Conservation (phyloP, 495 filamentous ascomycete species). For the Podospora anserina region DNA sequence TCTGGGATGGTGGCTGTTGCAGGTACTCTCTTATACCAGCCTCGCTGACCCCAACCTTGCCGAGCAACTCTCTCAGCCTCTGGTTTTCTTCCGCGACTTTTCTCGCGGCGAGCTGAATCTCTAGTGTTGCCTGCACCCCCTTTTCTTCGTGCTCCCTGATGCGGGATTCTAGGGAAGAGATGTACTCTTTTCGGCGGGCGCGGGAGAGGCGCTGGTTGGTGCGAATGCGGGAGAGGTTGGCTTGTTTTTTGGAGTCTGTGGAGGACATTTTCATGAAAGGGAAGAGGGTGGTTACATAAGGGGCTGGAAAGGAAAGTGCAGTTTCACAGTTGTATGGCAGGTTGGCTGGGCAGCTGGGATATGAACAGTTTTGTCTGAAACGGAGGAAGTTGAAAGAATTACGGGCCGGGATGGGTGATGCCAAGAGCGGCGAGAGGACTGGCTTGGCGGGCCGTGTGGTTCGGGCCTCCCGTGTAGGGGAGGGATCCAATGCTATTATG, state of each 20-base stretch:
- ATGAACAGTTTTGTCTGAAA: too few species aligned
- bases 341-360: too few species aligned
- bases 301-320: too few species aligned
- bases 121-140: constrained; percentile 56
- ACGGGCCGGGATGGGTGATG: too few species aligned
- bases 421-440: too few species aligned
- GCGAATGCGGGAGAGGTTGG: constrained; percentile 54
- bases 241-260: constrained; percentile 32
- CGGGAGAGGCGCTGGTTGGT: constrained; percentile 81
- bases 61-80: constrained; percentile 30
- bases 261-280: not conserved
- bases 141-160: constrained; percentile 56
- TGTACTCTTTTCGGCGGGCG: constrained; percentile 71
- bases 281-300: too few species aligned
- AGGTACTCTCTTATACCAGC: constrained; percentile 19
- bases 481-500: too few species aligned
- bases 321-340: too few species aligned
- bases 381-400: too few species aligned
- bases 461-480: too few species aligned
- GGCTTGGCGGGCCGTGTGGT: too few species aligned
- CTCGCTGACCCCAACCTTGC: constrained; percentile 26
- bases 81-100: constrained; percentile 62
- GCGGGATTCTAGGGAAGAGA: constrained; percentile 65
- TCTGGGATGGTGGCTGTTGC: not conserved
- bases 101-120: constrained; percentile 63